phyloP scores from a whole-genome alignment of 106 monocot genomes.

The Chionographis japonica region DNA sequence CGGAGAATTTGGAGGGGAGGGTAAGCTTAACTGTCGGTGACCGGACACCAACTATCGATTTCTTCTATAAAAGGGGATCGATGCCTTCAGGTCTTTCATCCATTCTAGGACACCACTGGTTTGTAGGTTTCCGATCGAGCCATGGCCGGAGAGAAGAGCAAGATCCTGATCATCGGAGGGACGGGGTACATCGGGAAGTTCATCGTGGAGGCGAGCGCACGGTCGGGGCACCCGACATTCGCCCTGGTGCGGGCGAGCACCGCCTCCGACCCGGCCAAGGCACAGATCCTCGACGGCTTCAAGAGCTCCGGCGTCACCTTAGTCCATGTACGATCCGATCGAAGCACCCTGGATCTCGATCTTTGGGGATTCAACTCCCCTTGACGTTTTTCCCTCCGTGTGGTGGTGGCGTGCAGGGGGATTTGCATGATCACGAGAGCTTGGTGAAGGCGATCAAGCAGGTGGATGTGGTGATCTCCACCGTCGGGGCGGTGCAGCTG shows the following conservation, averaged over 20 bases:
- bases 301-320: conserved; percentile 39
- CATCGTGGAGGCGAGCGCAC: conserved; percentile 33
- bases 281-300: conserved; percentile 28
- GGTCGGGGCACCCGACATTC: conserved; percentile 32
- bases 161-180: conserved; percentile 52
- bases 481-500: conserved; percentile 18
- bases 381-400: not conserved
- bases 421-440: conserved; percentile 44
- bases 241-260: conserved; percentile 42
- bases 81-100: too few species aligned
- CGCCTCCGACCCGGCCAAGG: conserved; percentile 43
- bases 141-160: conserved; percentile 23
- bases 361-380: not conserved
- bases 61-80: too few species aligned
- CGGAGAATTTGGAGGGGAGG: too few species aligned
- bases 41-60: too few species aligned
- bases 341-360: not conserved
- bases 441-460: conserved; percentile 46
- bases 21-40: too few species aligned
- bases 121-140: not conserved
- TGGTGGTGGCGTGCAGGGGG: conserved; percentile 18
- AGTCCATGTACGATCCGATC: conserved; percentile 15
- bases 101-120: too few species aligned
- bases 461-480: conserved; percentile 53
- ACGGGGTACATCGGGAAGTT: conserved; percentile 56